These are phyloP conservation scores for Penicillium occitanis DNA, from an alignment of 2,329 filamentous ascomycete species.

Conservation along the genomic window DNA sequence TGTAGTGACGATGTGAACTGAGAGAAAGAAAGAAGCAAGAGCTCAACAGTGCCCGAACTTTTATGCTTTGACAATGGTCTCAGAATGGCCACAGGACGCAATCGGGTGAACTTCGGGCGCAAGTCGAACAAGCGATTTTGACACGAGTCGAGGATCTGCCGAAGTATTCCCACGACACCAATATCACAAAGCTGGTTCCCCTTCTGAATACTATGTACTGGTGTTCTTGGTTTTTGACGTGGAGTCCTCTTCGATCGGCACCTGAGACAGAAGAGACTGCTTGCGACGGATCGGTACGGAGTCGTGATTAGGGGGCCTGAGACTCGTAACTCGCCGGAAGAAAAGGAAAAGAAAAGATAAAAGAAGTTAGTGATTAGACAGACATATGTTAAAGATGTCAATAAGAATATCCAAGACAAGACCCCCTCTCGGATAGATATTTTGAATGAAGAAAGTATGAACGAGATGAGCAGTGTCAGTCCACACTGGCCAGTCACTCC, in stretches of 20 bases:
- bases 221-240: neutral
- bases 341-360: neutral
- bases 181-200: neutral
- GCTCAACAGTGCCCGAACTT: neutral
- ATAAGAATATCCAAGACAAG: neutral
- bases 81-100: constrained; percentile 8
- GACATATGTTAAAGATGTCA: neutral
- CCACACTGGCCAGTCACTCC: neutral
- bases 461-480: neutral
- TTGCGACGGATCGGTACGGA: constrained; percentile 5
- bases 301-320: neutral
- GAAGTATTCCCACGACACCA: neutral
- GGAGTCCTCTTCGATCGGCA: neutral
- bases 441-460: neutral
- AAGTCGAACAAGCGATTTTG: neutral
- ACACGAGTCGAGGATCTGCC: constrained; percentile 3
- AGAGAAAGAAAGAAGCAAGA: neutral
- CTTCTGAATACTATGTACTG: neutral
- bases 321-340: constrained; percentile 2
- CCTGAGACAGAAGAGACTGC: neutral
- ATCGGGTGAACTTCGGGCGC: constrained; percentile 8
- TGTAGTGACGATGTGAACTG: neutral
- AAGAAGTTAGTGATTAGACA: neutral
- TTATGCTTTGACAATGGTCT: neutral
- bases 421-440: neutral